Evolutionary conservation across 2,329 filamentous ascomycete species (phyloP), one percentile per base, ranked within the genome.

Genomic region (Stachybotrys chartarum): DNA sequence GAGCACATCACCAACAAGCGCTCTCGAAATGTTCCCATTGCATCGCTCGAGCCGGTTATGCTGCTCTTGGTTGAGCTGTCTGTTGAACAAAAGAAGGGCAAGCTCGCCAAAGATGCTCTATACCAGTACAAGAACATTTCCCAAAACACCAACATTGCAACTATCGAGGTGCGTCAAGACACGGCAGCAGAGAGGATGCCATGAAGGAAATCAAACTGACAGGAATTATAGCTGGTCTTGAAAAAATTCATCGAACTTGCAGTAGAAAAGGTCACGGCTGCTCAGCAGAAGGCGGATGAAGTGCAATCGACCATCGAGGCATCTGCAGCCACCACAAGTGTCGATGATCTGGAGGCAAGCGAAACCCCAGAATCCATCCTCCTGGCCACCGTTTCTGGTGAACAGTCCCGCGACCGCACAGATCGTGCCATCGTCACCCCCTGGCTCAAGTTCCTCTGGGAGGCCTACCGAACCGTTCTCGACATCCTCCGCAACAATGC

Each of bases 61-160:
- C 82, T 97, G 75, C 87, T 97, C 64, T 87, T 99, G 70, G 93
- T 99, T 68, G 91, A 97, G 76, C 84, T 97, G 57, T 96, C 90
- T 64, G 94, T 99, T 68, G 93, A 97, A 70, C 86, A 97, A 68
- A 91, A 94, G 78, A 99, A 97, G 78, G 94, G 94, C 66, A 99
- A 99, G 77, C 83, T 94, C 58, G 94, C 93, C 74, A 99, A 99
- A 82, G 94, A 99, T 78, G 94, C 94, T 59, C 83, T 99, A 51
- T 99, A 97, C 75, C 94, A 97, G 75, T 99, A 99, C 84, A 99
- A 99, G 83, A 99, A 99, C 75, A 97, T 97, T 64, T 93, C 92
- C 55, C 94, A 99, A 75, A 99, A 99, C 78, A 96, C 93, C 65
- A 97, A 97, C 71, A 91, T 99, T 63, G 91, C 85, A 66, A 99